Evolutionary conservation across 2,329 filamentous ascomycete species (phyloP).

Genomic region (Ascochyta koolunga): DNA sequence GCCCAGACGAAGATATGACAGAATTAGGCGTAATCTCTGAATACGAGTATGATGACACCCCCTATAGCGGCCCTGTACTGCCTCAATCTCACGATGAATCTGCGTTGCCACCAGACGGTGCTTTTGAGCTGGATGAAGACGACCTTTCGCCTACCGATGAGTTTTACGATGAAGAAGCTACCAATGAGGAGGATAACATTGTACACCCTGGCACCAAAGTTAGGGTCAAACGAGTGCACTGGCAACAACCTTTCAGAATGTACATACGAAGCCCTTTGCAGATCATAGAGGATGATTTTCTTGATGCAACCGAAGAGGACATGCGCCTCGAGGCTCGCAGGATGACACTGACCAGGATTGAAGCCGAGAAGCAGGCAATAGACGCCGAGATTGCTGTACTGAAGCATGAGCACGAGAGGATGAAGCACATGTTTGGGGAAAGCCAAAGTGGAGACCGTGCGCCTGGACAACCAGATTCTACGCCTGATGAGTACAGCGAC

Average conservation of each 20-base stretch:
- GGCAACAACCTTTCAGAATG: constrained; percentile 1
- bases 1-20: constrained; percentile 15
- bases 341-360: neutral
- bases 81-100: constrained; percentile 9
- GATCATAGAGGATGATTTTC: constrained; percentile 26
- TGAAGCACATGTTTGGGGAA: constrained; percentile 14
- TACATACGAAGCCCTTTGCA: constrained; percentile 29
- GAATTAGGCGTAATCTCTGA: constrained; percentile 28
- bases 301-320: constrained; percentile 24
- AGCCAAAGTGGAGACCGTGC: neutral
- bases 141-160: constrained; percentile 22
- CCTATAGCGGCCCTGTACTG: neutral
- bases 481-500: neutral
- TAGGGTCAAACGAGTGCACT: neutral
- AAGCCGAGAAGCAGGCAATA: constrained; percentile 15
- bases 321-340: constrained; percentile 11
- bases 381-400: constrained; percentile 17
- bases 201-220: constrained; percentile 12
- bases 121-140: constrained; percentile 17
- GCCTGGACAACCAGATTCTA: neutral
- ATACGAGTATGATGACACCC: constrained; percentile 15
- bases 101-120: neutral
- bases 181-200: neutral
- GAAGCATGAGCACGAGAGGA: constrained; percentile 16
- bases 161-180: neutral